Evolutionary conservation across 768 basidiomycete genomes (phyloP), one percentile per base, ranked within the genome.

Genomic region (Panus rudis): DNA sequence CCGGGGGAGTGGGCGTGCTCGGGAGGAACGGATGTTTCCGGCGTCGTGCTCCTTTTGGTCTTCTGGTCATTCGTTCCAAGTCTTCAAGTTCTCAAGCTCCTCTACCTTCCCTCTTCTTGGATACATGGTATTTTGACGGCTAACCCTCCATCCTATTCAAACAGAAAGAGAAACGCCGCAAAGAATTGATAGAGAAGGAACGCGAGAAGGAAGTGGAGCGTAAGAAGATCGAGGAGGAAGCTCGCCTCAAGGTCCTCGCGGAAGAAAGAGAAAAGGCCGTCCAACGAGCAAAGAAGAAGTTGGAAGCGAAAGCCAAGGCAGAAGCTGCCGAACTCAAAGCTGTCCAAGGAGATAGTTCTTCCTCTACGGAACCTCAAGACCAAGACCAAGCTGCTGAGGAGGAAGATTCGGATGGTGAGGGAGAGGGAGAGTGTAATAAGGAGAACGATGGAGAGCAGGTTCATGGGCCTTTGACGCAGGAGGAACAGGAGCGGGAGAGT

Each of bases 161-260:
- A n/a, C 39, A 71, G 70, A 65, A 65, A 50, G 69, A 71, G 49
- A 67, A 65, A 37, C 68, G 73, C 41, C 66, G 69, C 42, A 66
- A 68, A 45, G 70, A 71, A 26, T 51, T 63, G 19, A 41, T 63
- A 4, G 58, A 66, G 43, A 79, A 76, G 58, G 75, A 74, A 62
- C 74, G 75, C 39, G 78, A 76, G 57, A 78, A 84, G 60, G 77
- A 79, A 63, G 50, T 47, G 17, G 49, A 53, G 44, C 51, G 56
- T 42, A 52, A 56, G 31, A 51, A 57, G 21, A 47, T 41, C 17
- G 52, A 50, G 48, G 51, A 51, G 38, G 33, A 42, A 19, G 47
- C 49, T 16, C 41, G 40, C 11, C 30, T 47, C 27, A 43, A 50
- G 22, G 37, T 47, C 37, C 51, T 48, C 41, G 45, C 52, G 41